Conservation (phyloP, 192 early-diverging fungal species). For the Dissophora globulifera region DNA sequence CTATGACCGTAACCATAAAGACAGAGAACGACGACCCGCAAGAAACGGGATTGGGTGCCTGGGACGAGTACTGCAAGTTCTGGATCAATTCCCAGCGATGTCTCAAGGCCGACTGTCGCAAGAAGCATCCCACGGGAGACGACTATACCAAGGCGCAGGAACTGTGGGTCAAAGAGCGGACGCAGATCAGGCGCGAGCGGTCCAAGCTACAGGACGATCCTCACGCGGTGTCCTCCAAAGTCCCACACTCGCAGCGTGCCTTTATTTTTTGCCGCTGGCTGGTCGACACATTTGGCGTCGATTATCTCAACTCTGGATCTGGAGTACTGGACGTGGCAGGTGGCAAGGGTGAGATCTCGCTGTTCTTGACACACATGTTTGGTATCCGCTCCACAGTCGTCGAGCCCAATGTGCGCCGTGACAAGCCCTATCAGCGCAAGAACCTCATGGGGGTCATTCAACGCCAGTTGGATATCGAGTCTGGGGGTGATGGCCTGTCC, state of each 20-base stretch:
- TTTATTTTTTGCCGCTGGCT: slow-evolving; percentile 65
- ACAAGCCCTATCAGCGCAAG: slow-evolving; percentile 33
- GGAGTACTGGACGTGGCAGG: slow-evolving; percentile 67
- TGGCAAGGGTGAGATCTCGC: slow-evolving; percentile 62
- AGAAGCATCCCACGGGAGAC: slow-evolving; percentile 19
- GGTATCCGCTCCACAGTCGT: slow-evolving; percentile 60
- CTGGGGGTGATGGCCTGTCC: slow-evolving; percentile 27
- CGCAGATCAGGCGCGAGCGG: slow-evolving; percentile 31
- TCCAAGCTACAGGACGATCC: slow-evolving; percentile 54
- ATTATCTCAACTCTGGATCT: slow-evolving; percentile 47
- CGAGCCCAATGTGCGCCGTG: slow-evolving; percentile 57
- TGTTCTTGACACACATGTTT: slow-evolving; percentile 60
- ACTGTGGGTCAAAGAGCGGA: slow-evolving; percentile 49
- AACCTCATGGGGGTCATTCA: slow-evolving; percentile 40
- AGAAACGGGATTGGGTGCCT: no score
- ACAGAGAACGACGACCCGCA: no score
- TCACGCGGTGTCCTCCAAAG: slow-evolving; percentile 51
- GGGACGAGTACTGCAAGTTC: slow-evolving; percentile 48
- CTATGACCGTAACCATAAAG: no score
- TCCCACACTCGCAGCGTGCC: slow-evolving; percentile 59
- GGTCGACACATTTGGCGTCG: slow-evolving; percentile 51
- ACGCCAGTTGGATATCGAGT: slow-evolving; percentile 40
- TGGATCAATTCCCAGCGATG: slow-evolving; percentile 51
- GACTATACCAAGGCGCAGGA: slow-evolving; percentile 17
- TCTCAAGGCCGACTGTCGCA: slow-evolving; percentile 18